phyloP scores from a whole-genome alignment of 2,329 filamentous ascomycete species.

The Chalaropsis thielavioides region DNA sequence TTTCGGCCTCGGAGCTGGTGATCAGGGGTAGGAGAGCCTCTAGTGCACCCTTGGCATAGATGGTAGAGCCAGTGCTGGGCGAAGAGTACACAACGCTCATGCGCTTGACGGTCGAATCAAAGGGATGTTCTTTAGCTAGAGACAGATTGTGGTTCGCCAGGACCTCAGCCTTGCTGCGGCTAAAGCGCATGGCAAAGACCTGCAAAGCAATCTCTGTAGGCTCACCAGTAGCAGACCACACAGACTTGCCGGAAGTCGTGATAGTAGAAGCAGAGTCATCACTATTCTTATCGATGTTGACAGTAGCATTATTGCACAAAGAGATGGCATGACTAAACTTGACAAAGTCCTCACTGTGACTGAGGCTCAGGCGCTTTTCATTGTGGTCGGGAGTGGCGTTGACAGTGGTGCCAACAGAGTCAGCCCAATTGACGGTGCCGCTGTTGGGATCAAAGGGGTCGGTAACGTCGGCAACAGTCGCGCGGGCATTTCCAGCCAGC shows the following conservation, averaged over 20 bases:
- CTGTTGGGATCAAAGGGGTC: constrained; percentile 48
- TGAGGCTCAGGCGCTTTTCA: constrained; percentile 17
- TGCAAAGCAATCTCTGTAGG: constrained; percentile 62
- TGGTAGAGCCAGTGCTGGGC: constrained; percentile 26
- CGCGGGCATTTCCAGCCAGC: constrained; percentile 39
- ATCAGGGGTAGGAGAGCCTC: constrained; percentile 42
- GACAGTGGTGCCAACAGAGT: constrained; percentile 20
- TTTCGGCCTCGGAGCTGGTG: constrained; percentile 33
- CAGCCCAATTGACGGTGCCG: constrained; percentile 35
- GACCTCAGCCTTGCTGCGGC: constrained; percentile 33
- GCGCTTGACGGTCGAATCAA: constrained; percentile 58
- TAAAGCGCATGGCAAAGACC: constrained; percentile 57
- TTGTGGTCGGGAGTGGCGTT: constrained; percentile 8
- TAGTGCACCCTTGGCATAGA: constrained; percentile 45
- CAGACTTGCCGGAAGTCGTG: constrained; percentile 20
- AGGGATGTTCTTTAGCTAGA: constrained; percentile 52
- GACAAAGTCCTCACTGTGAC: constrained; percentile 26
- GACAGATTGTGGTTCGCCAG: constrained; percentile 28
- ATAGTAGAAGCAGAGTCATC: constrained; percentile 14
- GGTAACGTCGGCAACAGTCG: constrained; percentile 39
- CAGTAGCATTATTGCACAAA: constrained; percentile 46
- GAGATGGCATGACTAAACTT: constrained; percentile 41
- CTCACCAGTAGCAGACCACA: constrained; percentile 49
- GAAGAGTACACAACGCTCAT: constrained; percentile 54
- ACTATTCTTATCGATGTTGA: constrained; percentile 29